These are phyloP conservation scores for Salix arbutifolia DNA, from an alignment of 345 rosid genomes.

Conservation along the genomic window DNA sequence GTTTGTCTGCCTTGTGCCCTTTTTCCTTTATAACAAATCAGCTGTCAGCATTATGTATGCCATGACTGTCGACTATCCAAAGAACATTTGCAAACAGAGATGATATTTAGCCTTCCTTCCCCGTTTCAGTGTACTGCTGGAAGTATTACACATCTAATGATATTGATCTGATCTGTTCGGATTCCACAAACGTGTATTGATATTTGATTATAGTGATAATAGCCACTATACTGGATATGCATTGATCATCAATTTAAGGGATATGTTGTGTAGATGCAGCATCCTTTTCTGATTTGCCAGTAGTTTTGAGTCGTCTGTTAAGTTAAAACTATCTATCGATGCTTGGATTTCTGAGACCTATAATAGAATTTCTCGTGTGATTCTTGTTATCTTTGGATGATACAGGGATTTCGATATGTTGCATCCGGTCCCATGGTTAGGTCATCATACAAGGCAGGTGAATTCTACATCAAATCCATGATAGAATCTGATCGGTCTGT, in stretches of 20 bases:
- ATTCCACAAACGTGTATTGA: background rate
- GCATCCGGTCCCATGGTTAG: constrained; percentile 99
- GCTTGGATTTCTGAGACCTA: background rate
- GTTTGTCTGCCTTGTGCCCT: background rate
- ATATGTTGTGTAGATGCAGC: background rate
- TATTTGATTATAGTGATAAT: background rate
- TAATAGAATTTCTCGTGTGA: background rate
- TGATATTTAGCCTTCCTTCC: background rate
- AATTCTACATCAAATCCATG: constrained; percentile 96
- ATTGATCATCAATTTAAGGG: background rate
- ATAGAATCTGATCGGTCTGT: constrained; percentile 82
- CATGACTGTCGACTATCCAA: background rate
- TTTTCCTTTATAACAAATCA: background rate
- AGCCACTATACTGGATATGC: background rate
- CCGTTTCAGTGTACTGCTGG: too few species aligned
- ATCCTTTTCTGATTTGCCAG: background rate
- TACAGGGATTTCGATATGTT: constrained; percentile 92
- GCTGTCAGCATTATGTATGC: background rate
- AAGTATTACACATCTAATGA: background rate
- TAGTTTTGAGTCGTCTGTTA: background rate
- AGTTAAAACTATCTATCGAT: background rate
- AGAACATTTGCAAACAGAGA: background rate
- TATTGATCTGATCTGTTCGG: background rate
- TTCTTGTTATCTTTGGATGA: constrained; percentile 15
- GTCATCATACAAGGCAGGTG: constrained; percentile 99